Percentiles rank a stretch among this genome's conserved stretches.
Evolutionary conservation across 73 alveolate genomes (phyloP).

Genomic region (Diophrys appendiculata): DNA sequence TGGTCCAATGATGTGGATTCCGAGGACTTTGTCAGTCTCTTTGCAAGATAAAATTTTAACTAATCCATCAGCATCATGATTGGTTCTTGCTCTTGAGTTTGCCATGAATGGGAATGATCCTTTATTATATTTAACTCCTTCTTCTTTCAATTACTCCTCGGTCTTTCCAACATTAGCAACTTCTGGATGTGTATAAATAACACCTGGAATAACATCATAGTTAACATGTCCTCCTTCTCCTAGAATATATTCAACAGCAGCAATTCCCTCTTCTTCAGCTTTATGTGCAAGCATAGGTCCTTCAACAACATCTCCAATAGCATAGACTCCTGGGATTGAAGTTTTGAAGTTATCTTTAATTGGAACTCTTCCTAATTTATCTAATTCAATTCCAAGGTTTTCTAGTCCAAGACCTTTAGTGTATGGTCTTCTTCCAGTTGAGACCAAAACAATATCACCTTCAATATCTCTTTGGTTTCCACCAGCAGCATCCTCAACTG

Average conservation of each 20-base stretch:
- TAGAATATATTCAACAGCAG: slow-evolving; percentile 81
- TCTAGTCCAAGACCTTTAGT: slow-evolving; percentile 79
- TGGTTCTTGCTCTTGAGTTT: slow-evolving; percentile 93
- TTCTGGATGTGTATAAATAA: slow-evolving; percentile 90
- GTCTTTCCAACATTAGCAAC: slow-evolving; percentile 95
- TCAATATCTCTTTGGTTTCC: slow-evolving; percentile 66
- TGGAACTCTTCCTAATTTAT: slow-evolving; percentile 65
- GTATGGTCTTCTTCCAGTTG: slow-evolving; percentile 93
- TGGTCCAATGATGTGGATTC: slow-evolving; percentile 89
- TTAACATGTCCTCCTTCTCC: slow-evolving; percentile 91
- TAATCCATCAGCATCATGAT: slow-evolving; percentile 92
- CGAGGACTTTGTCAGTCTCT: slow-evolving; percentile 89
- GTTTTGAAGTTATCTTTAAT: slow-evolving; percentile 58
- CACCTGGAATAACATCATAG: slow-evolving; percentile 92
- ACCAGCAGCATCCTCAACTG: slow-evolving; percentile 76
- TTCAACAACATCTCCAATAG: slow-evolving; percentile 87
- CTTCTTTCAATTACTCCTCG: slow-evolving; percentile 88
- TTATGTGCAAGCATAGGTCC: slow-evolving; percentile 97
- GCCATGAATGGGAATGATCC: slow-evolving; percentile 95
- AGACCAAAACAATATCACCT: slow-evolving; percentile 81
- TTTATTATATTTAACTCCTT: slow-evolving; percentile 76
- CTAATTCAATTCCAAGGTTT: slow-evolving; percentile 69
- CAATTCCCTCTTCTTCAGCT: slow-evolving; percentile 97
- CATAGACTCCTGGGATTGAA: slow-evolving; percentile 59
- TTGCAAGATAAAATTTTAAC: slow-evolving; percentile 85